A percentile compares a stretch with the other conserved stretches of the same genome.
Evolutionary conservation across 495 filamentous ascomycete species (phyloP).

Genomic region (Lasiosphaeria ovina): DNA sequence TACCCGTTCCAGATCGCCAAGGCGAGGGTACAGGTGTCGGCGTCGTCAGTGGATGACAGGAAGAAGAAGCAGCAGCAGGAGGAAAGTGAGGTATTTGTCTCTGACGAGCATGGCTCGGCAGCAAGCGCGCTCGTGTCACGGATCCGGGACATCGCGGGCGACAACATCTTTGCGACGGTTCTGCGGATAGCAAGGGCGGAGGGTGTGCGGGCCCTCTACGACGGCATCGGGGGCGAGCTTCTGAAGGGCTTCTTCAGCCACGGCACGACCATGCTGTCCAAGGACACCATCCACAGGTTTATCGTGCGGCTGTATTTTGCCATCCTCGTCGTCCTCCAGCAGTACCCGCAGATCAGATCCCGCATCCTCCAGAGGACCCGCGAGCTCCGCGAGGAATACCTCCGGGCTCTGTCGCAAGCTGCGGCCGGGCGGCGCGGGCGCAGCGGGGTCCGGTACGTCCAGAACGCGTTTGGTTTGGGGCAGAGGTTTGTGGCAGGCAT

Average conservation of each 20-base stretch:
- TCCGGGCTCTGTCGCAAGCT: conserved; percentile 1
- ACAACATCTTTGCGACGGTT: conserved; percentile 63
- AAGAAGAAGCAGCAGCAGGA: neutral
- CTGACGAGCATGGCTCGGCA: neutral
- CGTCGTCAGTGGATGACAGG: conserved; percentile 15
- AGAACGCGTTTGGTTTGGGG: conserved; percentile 11
- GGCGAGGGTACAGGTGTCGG: conserved; percentile 63
- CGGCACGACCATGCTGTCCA: conserved; percentile 86
- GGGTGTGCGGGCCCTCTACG: conserved; percentile 69
- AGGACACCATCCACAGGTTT: conserved; percentile 73
- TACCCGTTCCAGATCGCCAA: conserved; percentile 87
- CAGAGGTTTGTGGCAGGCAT: conserved; percentile 15
- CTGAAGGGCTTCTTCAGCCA: conserved; percentile 84
- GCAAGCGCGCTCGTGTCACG: neutral
- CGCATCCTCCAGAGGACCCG: conserved; percentile 17
- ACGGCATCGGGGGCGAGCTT: conserved; percentile 73
- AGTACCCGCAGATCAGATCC: conserved; percentile 18
- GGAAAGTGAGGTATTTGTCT: neutral
- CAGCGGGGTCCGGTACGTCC: conserved; percentile 2
- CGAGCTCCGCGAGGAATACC: conserved; percentile 5
- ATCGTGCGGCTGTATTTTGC: conserved; percentile 68
- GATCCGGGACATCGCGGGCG: conserved; percentile 22
- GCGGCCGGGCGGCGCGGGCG: neutral
- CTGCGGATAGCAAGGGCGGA: conserved; percentile 62
- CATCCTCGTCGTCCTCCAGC: conserved; percentile 34